A percentile compares a stretch with the other conserved stretches of the same genome.
Conservation (phyloP, 1,139 yeast species). For the Candida gigantensis region DNA sequence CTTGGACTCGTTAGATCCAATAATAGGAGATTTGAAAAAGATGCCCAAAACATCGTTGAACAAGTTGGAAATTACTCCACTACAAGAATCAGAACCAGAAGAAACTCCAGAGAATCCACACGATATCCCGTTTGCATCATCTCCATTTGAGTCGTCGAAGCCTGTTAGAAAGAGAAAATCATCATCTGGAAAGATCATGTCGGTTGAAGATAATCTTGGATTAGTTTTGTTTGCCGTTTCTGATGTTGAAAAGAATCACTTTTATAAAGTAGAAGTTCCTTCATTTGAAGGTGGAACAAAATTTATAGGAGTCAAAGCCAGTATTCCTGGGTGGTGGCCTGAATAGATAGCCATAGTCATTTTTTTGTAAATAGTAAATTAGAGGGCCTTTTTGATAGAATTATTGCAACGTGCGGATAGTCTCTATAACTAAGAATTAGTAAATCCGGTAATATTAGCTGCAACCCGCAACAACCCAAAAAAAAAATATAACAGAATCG, state of each 20-base stretch:
- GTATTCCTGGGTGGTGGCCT: constrained; percentile 73
- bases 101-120: constrained; percentile 11
- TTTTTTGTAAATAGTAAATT: too few species aligned
- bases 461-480: too few species aligned
- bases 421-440: too few species aligned
- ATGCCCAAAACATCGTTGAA: constrained; percentile 21
- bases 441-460: too few species aligned
- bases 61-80: constrained; percentile 28
- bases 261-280: constrained; percentile 35
- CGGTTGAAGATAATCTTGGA: constrained; percentile 62
- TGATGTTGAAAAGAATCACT: constrained; percentile 31
- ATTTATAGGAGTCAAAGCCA: constrained; percentile 47
- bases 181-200: constrained; percentile 60
- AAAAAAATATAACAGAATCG: too few species aligned
- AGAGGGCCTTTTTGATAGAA: too few species aligned
- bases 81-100: constrained; percentile 17
- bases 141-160: constrained; percentile 34
- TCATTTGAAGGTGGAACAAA: constrained; percentile 21
- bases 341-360: too few species aligned
- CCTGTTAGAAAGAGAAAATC: constrained; percentile 36
- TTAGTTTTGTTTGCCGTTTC: constrained; percentile 58
- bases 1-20: constrained; percentile 21
- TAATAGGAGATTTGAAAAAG: constrained; percentile 19
- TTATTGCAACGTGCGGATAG: too few species aligned
- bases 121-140: constrained; percentile 19